A percentile compares a stretch with the other conserved stretches of the same genome.
These are phyloP conservation scores for Neonectria sp. DNA, from an alignment of 2,329 filamentous ascomycete genomes.

Conservation along the genomic window DNA sequence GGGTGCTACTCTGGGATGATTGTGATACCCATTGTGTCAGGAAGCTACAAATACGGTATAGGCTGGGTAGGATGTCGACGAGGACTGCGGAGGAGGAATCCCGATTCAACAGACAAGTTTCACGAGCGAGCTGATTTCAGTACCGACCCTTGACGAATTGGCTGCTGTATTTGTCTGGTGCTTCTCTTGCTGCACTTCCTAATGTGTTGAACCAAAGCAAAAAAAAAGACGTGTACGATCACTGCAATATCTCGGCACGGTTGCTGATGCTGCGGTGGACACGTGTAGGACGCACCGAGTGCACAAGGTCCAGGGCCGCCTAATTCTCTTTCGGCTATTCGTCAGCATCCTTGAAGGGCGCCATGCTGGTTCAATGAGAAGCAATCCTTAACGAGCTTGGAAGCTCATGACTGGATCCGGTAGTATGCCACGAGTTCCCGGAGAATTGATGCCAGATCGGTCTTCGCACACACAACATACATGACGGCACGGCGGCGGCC, in stretches of 20 bases:
- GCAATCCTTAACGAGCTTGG: conserved; percentile 31
- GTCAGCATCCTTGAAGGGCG: conserved; percentile 15
- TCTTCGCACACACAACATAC: conserved; percentile 20
- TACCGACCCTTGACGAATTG: conserved; percentile 10
- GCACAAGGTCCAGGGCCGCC: conserved; percentile 11
- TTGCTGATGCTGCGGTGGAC: conserved; percentile 4
- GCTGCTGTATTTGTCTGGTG: conserved; percentile 2
- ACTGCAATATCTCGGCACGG: conserved; percentile 1
- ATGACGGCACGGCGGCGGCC: conserved; percentile 30
- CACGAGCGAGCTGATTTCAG: background rate
- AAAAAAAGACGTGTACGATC: conserved; percentile 1
- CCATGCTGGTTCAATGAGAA: conserved; percentile 35
- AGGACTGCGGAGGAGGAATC: background rate
- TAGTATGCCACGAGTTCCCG: conserved; percentile 27
- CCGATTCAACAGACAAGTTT: background rate
- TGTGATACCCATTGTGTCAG: background rate
- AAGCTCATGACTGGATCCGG: conserved; percentile 18
- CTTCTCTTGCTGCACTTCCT: background rate
- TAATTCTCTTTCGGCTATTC: conserved; percentile 3
- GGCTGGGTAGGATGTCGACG: background rate
- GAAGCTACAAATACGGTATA: background rate
- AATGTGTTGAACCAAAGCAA: background rate
- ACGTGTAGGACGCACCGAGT: background rate
- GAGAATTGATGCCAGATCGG: conserved; percentile 31
- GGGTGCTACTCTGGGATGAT: background rate